Evolutionary conservation across 164 flowering plant species (phyloP).

Genomic region (Liquidambar formosana): DNA sequence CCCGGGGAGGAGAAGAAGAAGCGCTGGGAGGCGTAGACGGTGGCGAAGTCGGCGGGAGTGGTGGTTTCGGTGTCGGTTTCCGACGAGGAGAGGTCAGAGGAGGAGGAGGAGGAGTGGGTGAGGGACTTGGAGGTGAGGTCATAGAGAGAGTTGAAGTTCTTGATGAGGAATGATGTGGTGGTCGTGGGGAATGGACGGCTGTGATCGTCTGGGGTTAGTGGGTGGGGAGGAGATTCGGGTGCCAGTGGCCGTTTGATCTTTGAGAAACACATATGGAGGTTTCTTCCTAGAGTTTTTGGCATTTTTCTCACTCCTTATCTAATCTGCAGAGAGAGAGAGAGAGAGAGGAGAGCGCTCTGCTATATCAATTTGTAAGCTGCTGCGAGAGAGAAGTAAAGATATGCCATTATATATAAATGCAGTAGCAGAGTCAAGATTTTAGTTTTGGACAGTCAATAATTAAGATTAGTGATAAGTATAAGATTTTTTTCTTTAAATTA

Average conservation of each 20-base stretch:
- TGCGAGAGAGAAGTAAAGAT: neutral
- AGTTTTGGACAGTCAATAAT: too few species aligned
- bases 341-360: neutral
- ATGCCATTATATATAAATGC: neutral
- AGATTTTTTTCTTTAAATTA: too few species aligned
- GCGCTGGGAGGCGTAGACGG: conserved; percentile 55
- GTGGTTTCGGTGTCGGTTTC: conserved; percentile 14
- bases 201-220: conserved; percentile 12
- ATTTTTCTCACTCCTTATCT: conserved; percentile 7
- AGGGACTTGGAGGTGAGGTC: conserved; percentile 10
- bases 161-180: conserved; percentile 15
- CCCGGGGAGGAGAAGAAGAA: conserved; percentile 80
- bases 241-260: conserved; percentile 31
- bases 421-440: too few species aligned
- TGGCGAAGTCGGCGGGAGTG: conserved; percentile 38
- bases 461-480: too few species aligned
- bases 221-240: conserved; percentile 10
- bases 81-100: conserved; percentile 12
- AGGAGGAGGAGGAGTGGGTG: conserved; percentile 4
- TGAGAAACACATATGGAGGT: conserved; percentile 48
- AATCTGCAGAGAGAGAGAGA: neutral
- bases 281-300: conserved; percentile 31
- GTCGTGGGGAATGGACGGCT: conserved; percentile 17
- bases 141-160: conserved; percentile 50
- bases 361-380: neutral